Conservation (phyloP, 331 rosid genomes). For the Acacia concinna region DNA sequence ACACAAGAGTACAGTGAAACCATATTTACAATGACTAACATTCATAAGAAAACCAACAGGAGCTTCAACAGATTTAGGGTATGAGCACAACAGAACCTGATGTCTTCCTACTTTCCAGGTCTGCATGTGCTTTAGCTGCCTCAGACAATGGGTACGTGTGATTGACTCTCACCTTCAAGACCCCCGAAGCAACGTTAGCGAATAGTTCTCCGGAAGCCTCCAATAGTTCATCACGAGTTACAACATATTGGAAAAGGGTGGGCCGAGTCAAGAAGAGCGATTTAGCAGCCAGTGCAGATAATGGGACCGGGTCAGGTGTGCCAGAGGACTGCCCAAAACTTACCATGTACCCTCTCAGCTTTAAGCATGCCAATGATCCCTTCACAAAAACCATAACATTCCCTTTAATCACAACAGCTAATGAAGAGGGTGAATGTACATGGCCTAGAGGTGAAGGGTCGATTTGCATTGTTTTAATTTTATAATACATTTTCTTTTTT, state of each 20-base stretch:
- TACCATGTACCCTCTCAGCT: conserved; percentile 76
- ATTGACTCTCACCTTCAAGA: conserved; percentile 57
- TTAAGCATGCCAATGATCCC: conserved; percentile 78
- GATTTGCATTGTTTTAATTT: background rate
- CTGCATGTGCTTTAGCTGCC: conserved; percentile 72
- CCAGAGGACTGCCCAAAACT: conserved; percentile 86
- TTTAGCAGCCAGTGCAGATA: conserved; percentile 59
- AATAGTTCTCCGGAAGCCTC: conserved; percentile 64
- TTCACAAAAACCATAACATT: conserved; percentile 29
- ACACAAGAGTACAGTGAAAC: background rate
- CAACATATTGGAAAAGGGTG: conserved; percentile 48
- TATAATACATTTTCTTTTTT: background rate
- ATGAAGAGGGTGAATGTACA: background rate
- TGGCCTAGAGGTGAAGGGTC: background rate
- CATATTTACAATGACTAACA: background rate
- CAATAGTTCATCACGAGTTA: conserved; percentile 56
- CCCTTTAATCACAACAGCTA: background rate
- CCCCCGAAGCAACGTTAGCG: conserved; percentile 51
- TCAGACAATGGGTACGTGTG: conserved; percentile 67
- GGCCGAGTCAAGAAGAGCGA: conserved; percentile 80
- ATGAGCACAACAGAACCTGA: conserved; percentile 69
- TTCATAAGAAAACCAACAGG: background rate
- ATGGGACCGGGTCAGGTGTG: conserved; percentile 68
- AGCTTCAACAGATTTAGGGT: conserved; percentile 39
- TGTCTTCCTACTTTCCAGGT: conserved; percentile 66